A percentile compares a stretch with the other conserved stretches of the same genome.
Conservation (phyloP, 345 rosid genomes). For the Corchorus capsularis region DNA sequence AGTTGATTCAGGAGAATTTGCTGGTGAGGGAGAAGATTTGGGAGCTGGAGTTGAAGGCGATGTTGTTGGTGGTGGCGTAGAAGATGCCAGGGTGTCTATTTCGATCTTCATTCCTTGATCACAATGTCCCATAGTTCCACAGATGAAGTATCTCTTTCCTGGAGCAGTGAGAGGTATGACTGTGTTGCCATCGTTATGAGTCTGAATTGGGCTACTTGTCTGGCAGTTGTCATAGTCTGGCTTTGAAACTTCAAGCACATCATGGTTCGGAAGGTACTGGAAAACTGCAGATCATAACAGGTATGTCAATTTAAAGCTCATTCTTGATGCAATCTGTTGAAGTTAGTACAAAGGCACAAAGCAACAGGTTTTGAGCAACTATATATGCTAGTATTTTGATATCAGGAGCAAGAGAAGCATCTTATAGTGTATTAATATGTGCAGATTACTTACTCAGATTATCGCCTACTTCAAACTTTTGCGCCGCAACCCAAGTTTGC, state of each 20-base stretch:
- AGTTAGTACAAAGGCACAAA: not conserved
- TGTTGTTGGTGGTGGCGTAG: constrained; percentile 28
- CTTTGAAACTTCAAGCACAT: constrained; percentile 61
- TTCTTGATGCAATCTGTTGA: not conserved
- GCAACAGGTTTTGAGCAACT: not conserved
- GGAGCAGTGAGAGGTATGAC: constrained; percentile 55
- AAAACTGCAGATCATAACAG: constrained; percentile 43
- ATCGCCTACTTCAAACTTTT: constrained; percentile 59
- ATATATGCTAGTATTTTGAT: not conserved
- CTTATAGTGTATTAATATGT: not conserved
- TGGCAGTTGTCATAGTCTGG: constrained; percentile 61
- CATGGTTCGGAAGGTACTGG: constrained; percentile 50
- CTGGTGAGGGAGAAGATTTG: not conserved
- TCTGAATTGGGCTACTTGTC: constrained; percentile 40
- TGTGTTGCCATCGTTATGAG: constrained; percentile 54
- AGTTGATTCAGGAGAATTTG: constrained; percentile 20
- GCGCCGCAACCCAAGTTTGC: constrained; percentile 58
- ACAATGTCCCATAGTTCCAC: constrained; percentile 72
- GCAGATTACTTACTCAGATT: constrained; percentile 53
- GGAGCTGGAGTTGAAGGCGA: constrained; percentile 23
- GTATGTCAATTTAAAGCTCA: not conserved
- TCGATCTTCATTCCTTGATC: constrained; percentile 70
- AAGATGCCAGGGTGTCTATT: constrained; percentile 44
- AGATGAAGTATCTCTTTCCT: constrained; percentile 81
- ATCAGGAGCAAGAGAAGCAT: not conserved